These are phyloP conservation scores for Fusarium phyllophilum DNA, from an alignment of 2,329 filamentous ascomycete species.

Conservation along the genomic window DNA sequence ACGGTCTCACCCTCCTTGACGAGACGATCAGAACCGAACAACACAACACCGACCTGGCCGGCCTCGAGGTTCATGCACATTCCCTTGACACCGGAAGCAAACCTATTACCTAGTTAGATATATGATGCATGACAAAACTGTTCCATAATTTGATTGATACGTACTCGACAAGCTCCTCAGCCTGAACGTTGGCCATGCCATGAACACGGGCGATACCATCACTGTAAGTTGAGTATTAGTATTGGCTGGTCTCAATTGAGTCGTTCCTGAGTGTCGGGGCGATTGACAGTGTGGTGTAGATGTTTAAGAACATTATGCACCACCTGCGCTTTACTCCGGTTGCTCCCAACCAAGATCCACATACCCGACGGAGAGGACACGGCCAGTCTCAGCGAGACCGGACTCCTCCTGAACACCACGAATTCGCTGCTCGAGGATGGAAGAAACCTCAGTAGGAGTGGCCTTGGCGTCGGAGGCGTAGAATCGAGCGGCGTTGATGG, in stretches of 20 bases:
- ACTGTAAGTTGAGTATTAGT: conserved; percentile 66
- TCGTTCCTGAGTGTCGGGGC: conserved; percentile 21
- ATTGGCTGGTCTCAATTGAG: conserved; percentile 22
- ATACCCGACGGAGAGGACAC: conserved; percentile 98
- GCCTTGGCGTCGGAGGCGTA: conserved; percentile 96
- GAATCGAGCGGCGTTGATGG: conserved; percentile 79
- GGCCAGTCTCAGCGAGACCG: conserved; percentile 96
- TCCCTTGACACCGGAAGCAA: conserved; percentile 99
- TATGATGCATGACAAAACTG: conserved; percentile 2
- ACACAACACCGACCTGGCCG: conserved; percentile 99
- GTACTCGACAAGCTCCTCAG: conserved; percentile 99
- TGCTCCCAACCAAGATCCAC: conserved; percentile 55
- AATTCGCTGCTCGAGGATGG: conserved; percentile 99
- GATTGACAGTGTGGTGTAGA: conserved; percentile 17
- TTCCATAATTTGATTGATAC: conserved; percentile 54
- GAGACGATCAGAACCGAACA: conserved; percentile 99
- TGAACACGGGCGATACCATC: conserved; percentile 99
- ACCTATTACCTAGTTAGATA: conserved; percentile 66
- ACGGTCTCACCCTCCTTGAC: conserved; percentile 99
- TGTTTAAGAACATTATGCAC: conserved; percentile 12
- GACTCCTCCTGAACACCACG: conserved; percentile 98
- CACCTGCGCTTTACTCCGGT: conserved; percentile 30
- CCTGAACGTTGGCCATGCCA: conserved; percentile 99
- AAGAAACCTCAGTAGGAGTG: conserved; percentile 96
- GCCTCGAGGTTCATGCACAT: conserved; percentile 99